A percentile compares a stretch with the other conserved stretches of the same genome.
These are phyloP conservation scores for Glutinoglossum americanum DNA, from an alignment of 495 filamentous ascomycete genomes.

Conservation along the genomic window DNA sequence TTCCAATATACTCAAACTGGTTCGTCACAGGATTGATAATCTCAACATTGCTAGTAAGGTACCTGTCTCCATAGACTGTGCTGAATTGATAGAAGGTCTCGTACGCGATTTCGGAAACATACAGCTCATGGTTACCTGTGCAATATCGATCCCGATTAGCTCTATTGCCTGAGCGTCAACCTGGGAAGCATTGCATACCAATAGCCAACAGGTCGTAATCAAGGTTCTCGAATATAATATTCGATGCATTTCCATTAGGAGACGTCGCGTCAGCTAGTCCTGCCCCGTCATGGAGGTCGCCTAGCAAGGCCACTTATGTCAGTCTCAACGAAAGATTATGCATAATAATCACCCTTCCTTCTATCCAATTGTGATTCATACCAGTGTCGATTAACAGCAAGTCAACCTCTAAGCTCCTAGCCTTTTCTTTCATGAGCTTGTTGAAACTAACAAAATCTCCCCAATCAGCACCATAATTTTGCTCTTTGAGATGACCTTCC, in stretches of 20 bases:
- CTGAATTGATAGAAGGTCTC: slow-evolving; percentile 59
- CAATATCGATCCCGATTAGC: slow-evolving; percentile 17
- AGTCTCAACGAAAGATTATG: background rate
- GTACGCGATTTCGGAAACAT: slow-evolving; percentile 52
- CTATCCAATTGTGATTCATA: slow-evolving; percentile 4
- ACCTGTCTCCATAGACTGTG: slow-evolving; percentile 51
- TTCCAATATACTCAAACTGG: slow-evolving; percentile 52
- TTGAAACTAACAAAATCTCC: slow-evolving; percentile 94
- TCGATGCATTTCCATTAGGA: slow-evolving; percentile 50
- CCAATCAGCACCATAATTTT: slow-evolving; percentile 81
- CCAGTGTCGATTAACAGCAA: slow-evolving; percentile 72
- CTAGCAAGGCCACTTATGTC: slow-evolving; percentile 15
- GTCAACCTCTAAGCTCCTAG: slow-evolving; percentile 58
- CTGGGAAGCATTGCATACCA: background rate
- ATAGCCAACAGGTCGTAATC: slow-evolving; percentile 23
- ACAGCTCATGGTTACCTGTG: slow-evolving; percentile 89
- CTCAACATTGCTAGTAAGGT: slow-evolving; percentile 82
- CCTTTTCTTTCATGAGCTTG: slow-evolving; percentile 52
- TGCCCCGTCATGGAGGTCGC: slow-evolving; percentile 79
- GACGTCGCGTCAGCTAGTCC: slow-evolving; percentile 78
- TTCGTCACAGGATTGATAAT: slow-evolving; percentile 53
- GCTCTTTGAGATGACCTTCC: slow-evolving; percentile 81
- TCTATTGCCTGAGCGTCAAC: background rate
- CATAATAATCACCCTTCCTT: background rate
- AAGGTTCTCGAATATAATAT: slow-evolving; percentile 21